phyloP scores from a whole-genome alignment of 2,329 filamentous ascomycete species.

The Stachybotrys elegans region DNA sequence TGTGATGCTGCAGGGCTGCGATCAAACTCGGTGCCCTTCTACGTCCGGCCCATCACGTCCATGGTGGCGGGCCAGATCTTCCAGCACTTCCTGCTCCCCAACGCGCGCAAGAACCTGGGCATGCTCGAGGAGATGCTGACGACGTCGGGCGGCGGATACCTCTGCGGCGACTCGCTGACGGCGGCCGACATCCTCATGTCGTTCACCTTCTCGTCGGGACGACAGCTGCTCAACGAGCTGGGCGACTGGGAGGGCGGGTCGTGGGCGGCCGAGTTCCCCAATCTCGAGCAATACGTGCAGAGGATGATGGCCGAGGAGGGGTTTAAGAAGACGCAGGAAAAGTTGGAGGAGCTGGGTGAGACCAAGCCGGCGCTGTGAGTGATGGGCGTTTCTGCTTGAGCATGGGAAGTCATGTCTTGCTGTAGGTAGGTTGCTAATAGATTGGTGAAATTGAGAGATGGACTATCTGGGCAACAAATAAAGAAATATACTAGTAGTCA shows the following conservation, averaged over 20 bases:
- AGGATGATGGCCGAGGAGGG: conserved; percentile 40
- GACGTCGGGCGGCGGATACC: conserved; percentile 39
- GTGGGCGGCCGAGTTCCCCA: conserved; percentile 35
- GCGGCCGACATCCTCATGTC: conserved; percentile 50
- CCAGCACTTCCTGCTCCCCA: conserved; percentile 38
- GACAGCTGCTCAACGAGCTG: conserved; percentile 32
- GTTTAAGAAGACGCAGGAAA: conserved; percentile 41
- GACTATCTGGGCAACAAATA: too few species aligned
- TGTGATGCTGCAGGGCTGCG: conserved; percentile 35
- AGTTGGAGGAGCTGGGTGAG: conserved; percentile 45
- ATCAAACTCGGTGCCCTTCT: conserved; percentile 42
- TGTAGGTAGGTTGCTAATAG: too few species aligned
- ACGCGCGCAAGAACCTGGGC: conserved; percentile 39
- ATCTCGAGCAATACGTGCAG: conserved; percentile 41
- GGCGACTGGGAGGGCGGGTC: conserved; percentile 36
- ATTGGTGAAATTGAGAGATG: conserved; percentile 5
- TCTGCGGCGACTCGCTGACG: conserved; percentile 44
- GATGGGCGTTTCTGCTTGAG: too few species aligned
- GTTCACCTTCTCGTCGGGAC: conserved; percentile 44
- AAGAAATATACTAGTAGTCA: too few species aligned
- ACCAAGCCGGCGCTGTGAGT: conserved; percentile 15
- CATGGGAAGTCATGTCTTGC: too few species aligned
- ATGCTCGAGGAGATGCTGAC: conserved; percentile 45
- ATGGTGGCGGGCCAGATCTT: conserved; percentile 37
- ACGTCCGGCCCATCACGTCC: conserved; percentile 46